Conservation (phyloP, 1,284 basidiomycete species). For the Austropuccinia psidii region DNA sequence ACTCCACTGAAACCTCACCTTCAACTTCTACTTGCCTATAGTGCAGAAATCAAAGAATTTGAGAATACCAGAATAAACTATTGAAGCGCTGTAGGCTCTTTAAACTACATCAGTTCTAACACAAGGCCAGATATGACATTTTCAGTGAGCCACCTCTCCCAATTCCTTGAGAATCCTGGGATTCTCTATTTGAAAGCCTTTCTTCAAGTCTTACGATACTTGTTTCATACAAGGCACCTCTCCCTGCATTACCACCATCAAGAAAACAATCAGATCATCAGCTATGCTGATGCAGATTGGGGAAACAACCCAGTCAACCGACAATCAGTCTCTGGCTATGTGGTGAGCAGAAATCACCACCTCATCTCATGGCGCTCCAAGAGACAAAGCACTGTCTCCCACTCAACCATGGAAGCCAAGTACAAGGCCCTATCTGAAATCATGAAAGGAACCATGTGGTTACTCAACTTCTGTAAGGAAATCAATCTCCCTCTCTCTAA, state of each 20-base stretch:
- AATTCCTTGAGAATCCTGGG: background rate
- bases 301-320: background rate
- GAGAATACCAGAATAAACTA: too few relatives aligned
- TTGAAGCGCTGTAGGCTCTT: too few relatives aligned
- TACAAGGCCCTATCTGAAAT: slow-evolving; percentile 1
- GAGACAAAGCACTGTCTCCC: background rate
- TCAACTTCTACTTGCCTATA: too few relatives aligned
- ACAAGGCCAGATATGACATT: slow-evolving; percentile 13
- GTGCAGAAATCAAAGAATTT: too few relatives aligned
- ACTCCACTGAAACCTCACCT: too few relatives aligned
- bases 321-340: background rate
- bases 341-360: background rate
- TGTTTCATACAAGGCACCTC: too few relatives aligned
- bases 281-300: background rate
- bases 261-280: background rate
- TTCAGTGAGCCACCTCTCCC: background rate
- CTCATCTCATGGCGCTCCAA: background rate
- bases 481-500: too few relatives aligned
- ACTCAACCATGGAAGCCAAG: background rate
- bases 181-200: background rate
- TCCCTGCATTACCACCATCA: background rate
- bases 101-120: too few relatives aligned
- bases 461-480: background rate
- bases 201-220: background rate
- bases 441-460: background rate